phyloP scores from a whole-genome alignment of 768 basidiomycete genomes.

The Scleroderma citrinum region DNA sequence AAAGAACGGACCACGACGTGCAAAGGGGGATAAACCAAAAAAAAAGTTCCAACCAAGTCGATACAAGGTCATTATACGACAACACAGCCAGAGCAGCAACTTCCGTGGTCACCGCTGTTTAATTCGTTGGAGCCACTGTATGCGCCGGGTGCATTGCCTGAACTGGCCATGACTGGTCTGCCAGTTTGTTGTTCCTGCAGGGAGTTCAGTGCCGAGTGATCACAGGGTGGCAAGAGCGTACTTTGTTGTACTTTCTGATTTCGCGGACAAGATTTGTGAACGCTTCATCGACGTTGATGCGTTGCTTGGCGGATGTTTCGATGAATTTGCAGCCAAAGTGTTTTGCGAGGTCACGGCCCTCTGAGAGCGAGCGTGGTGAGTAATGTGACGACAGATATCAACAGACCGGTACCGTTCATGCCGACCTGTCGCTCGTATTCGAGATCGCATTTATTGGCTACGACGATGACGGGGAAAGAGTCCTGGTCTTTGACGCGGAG shows the following conservation, averaged over 20 bases:
- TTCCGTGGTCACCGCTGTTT: conserved; percentile 46
- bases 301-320: conserved; percentile 93
- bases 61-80: conserved; percentile 35
- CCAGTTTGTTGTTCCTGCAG: conserved; percentile 72
- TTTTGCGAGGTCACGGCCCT: conserved; percentile 96
- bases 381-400: not conserved
- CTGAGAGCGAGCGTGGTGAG: conserved; percentile 36
- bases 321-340: conserved; percentile 93
- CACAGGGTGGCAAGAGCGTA: conserved; percentile 24
- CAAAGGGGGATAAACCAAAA: conserved; percentile 7
- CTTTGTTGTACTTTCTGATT: conserved; percentile 92
- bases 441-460: conserved; percentile 97
- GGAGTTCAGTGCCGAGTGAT: not conserved
- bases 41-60: not conserved
- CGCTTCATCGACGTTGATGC: conserved; percentile 95
- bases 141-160: conserved; percentile 38
- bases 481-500: conserved; percentile 96
- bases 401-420: conserved; percentile 61
- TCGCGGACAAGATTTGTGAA: conserved; percentile 91
- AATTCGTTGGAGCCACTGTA: conserved; percentile 42
- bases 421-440: conserved; percentile 96
- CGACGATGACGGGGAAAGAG: conserved; percentile 90
- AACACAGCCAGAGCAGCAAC: conserved; percentile 69
- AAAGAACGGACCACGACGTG: conserved; percentile 1
- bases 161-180: conserved; percentile 52